phyloP scores from a whole-genome alignment of 2,329 filamentous ascomycete species.

The Sporothrix phasma region DNA sequence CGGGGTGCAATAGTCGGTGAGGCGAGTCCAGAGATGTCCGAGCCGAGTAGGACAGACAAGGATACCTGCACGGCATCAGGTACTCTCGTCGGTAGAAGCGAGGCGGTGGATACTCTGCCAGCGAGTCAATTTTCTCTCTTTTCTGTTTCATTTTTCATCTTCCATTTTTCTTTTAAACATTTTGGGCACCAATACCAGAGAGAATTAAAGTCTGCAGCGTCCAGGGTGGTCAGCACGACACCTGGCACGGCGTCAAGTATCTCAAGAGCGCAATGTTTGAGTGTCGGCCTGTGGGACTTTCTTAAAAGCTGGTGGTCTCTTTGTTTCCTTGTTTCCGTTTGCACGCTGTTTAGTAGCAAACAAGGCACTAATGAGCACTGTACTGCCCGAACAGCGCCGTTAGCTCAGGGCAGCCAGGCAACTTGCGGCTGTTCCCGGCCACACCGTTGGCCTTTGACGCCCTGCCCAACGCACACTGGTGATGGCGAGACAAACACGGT shows the following conservation, averaged over 20 bases:
- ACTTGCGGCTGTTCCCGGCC: constrained; percentile 4
- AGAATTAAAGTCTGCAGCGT: neutral
- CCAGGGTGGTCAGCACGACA: neutral
- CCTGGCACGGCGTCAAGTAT: neutral
- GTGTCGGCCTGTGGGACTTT: too few species aligned
- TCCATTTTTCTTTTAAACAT: neutral
- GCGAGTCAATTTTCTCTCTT: too few species aligned
- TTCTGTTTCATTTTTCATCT: too few species aligned
- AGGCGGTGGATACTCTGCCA: neutral
- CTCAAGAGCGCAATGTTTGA: too few species aligned
- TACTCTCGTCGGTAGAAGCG: neutral
- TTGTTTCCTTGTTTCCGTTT: neutral
- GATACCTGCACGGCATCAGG: neutral
- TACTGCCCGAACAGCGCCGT: neutral
- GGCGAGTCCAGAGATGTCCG: neutral
- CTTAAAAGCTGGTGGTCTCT: neutral
- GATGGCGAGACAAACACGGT: too few species aligned
- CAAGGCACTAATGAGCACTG: neutral
- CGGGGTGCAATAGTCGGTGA: neutral
- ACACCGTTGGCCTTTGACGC: neutral
- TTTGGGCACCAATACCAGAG: neutral
- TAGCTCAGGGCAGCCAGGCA: neutral
- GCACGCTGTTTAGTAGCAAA: too few species aligned
- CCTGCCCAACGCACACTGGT: neutral
- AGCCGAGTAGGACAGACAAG: neutral